Percentiles rank a stretch among this genome's conserved stretches.
Conservation (phyloP, 345 rosid genomes). For the Cochlearia excelsa region DNA sequence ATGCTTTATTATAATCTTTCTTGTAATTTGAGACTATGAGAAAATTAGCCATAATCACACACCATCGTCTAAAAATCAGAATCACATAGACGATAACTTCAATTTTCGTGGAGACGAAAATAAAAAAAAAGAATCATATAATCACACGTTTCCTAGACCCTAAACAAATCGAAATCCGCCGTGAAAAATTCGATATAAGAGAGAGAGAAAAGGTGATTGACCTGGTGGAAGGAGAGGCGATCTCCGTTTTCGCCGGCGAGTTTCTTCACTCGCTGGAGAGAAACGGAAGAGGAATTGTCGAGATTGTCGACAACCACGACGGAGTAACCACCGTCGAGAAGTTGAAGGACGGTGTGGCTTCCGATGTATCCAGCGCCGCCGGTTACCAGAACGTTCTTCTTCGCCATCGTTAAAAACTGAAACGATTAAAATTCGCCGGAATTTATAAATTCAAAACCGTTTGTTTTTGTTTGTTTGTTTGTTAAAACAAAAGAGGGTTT, state of each 20-base stretch:
- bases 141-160: not conserved
- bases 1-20: slow-evolving; percentile 9
- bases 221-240: slow-evolving; percentile 70
- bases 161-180: not conserved
- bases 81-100: not conserved
- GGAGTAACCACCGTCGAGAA: slow-evolving; percentile 61
- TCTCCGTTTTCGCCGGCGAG: slow-evolving; percentile 57
- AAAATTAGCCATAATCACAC: slow-evolving; percentile 19
- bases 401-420: slow-evolving; percentile 32
- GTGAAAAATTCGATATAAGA: no score
- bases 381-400: slow-evolving; percentile 56
- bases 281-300: slow-evolving; percentile 60
- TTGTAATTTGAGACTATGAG: not conserved
- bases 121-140: not conserved
- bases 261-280: slow-evolving; percentile 56
- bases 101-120: not conserved
- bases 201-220: slow-evolving; percentile 9
- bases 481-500: slow-evolving; percentile 21
- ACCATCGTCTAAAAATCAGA: not conserved
- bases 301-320: slow-evolving; percentile 76
- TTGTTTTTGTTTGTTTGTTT: not conserved
- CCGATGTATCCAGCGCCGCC: slow-evolving; percentile 99
- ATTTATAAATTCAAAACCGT: not conserved
- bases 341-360: slow-evolving; percentile 89
- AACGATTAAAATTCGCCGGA: not conserved